Evolutionary conservation across 768 basidiomycete genomes (phyloP).

Genomic region (Exidia glandulosa): DNA sequence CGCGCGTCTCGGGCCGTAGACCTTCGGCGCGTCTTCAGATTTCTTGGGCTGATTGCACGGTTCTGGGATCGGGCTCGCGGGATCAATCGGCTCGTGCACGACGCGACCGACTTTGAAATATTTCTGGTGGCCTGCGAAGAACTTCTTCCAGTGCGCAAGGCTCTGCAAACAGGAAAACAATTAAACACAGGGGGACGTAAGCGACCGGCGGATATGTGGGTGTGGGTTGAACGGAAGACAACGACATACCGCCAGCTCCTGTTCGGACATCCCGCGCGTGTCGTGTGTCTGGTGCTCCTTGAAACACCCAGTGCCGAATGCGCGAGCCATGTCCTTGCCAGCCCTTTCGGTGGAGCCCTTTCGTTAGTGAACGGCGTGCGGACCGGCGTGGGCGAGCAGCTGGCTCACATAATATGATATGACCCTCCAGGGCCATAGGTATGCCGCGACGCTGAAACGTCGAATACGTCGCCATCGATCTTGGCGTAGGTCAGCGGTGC

Average conservation of each 20-base stretch:
- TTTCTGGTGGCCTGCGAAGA: constrained; percentile 71
- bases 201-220: not conserved
- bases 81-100: constrained; percentile 64
- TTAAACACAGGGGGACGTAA: constrained; percentile 1
- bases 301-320: constrained; percentile 93
- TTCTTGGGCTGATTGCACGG: constrained; percentile 59
- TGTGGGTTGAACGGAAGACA: not conserved
- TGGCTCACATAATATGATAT: constrained; percentile 56
- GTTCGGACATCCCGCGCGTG: constrained; percentile 63
- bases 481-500: constrained; percentile 18
- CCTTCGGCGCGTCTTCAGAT: constrained; percentile 16
- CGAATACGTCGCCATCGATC: constrained; percentile 90
- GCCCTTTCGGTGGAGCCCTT: constrained; percentile 34
- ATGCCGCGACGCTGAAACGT: constrained; percentile 67
- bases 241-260: constrained; percentile 55
- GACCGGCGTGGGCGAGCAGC: not conserved
- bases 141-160: constrained; percentile 80
- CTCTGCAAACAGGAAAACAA: constrained; percentile 47
- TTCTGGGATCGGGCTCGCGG: constrained; percentile 57
- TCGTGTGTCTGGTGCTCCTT: constrained; percentile 85
- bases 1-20: constrained; percentile 14
- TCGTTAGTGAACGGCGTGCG: constrained; percentile 5
- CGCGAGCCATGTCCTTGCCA: constrained; percentile 81
- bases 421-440: constrained; percentile 84
- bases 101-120: constrained; percentile 75